A percentile compares a stretch with the other conserved stretches of the same genome.
These are phyloP conservation scores for Platanthera zijinensis DNA, from an alignment of 106 monocot species.

Conservation along the genomic window DNA sequence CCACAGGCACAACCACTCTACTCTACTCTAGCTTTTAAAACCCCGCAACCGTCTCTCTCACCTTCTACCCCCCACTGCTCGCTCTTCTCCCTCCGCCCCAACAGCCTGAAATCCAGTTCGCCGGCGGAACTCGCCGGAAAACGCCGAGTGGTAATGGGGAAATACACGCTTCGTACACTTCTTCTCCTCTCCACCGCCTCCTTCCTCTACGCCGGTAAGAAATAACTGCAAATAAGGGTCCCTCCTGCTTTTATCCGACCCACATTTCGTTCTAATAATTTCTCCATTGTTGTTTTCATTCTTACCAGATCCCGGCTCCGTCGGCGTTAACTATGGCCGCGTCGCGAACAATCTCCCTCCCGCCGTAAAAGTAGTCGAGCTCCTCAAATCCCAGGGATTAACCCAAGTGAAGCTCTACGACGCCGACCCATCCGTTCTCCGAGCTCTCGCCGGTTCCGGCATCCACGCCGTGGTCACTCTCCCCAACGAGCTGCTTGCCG, in stretches of 20 bases:
- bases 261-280: neutral
- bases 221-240: neutral
- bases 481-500: conserved; percentile 51
- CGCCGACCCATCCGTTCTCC: conserved; percentile 43
- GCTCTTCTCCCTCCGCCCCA: neutral
- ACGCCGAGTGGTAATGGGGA: neutral
- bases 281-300: neutral
- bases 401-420: conserved; percentile 54
- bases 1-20: no score
- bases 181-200: neutral
- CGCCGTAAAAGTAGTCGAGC: conserved; percentile 39
- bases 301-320: conserved; percentile 14
- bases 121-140: neutral
- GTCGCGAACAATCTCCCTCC: conserved; percentile 68
- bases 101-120: no score
- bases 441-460: conserved; percentile 35
- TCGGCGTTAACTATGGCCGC: conserved; percentile 72
- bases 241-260: neutral
- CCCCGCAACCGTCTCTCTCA: neutral
- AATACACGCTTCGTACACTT: neutral
- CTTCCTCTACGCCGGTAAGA: neutral
- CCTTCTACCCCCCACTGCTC: neutral
- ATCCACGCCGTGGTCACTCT: conserved; percentile 42
- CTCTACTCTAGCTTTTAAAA: no score
- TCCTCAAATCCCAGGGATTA: conserved; percentile 49